A percentile compares a stretch with the other conserved stretches of the same genome.
phyloP scores from a whole-genome alignment of 176 grass and related monocot species.

The Cocos nucifera region DNA sequence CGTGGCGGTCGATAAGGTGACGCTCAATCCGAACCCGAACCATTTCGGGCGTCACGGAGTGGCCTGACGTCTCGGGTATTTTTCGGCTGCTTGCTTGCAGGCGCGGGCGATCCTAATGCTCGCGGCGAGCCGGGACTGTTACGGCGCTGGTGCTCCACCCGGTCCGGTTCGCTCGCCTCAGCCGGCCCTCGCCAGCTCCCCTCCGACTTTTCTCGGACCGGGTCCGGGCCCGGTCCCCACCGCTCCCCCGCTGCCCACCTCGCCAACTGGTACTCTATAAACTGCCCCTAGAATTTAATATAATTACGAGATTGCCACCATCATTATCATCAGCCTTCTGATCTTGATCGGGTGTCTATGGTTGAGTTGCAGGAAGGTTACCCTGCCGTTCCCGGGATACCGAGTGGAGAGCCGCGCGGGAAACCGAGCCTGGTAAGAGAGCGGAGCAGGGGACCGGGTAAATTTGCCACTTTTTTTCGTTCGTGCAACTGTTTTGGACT shows the following conservation, averaged over 20 bases:
- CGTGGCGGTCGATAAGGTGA: conserved; percentile 25
- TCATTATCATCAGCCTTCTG: not conserved
- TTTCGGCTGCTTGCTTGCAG: not conserved
- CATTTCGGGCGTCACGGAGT: too few species aligned
- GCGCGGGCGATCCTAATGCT: conserved; percentile 31
- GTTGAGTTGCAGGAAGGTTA: conserved; percentile 4
- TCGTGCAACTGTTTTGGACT: too few species aligned
- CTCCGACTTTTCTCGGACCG: conserved; percentile 12
- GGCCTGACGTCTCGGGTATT: not conserved
- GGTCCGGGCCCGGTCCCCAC: not conserved
- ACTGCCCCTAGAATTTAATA: too few species aligned
- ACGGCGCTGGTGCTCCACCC: not conserved
- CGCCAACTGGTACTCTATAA: conserved; percentile 18
- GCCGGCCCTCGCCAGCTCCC: not conserved
- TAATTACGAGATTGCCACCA: too few species aligned
- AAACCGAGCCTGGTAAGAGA: conserved; percentile 34
- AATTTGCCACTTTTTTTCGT: not conserved
- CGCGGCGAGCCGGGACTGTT: conserved; percentile 15
- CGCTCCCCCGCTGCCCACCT: not conserved
- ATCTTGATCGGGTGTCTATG: conserved; percentile 2
- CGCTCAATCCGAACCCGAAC: too few species aligned
- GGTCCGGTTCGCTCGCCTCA: not conserved
- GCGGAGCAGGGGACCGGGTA: conserved; percentile 17
- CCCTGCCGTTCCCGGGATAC: conserved; percentile 1
- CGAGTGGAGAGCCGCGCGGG: conserved; percentile 13